Base-by-base conservation (phyloP, 306 rosid species). In the Casuarina glauca region DNA sequence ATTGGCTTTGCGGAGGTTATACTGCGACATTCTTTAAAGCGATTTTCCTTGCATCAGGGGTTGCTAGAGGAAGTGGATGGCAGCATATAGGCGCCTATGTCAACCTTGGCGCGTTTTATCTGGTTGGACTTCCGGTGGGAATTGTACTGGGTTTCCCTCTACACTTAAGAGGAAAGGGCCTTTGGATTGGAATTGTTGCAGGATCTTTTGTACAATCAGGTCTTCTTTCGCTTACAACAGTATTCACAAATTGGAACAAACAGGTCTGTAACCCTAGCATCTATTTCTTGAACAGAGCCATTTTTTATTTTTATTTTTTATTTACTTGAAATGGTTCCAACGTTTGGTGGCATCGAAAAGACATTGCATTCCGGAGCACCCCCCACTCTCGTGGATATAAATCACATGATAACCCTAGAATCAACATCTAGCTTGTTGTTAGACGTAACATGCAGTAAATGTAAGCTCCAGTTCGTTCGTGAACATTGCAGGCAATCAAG, bases 61-160 rank as follows among this genome's bases (percentile, higher is more conserved):
- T 88, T 75, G 88, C 86, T 0, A 83, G 91, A 83, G 92, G 92
- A 38, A 72, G 78, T 46, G 92, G 95, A 44, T 78, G 88, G 91
- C 92, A 85, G 44, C 66, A 70, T 15, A 8, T 85, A 19, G 91
- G 88, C 3, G 89, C 89, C 3, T 76, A 69, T 68, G 86, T 78
- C 3, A 90, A 90, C 78, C 84, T 90, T 58, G 86, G 82, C 15
- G 83, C 92, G 32, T 90, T 81, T 79, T 90, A 88, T 76, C n/a
- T 36, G 5, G 79, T 86, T 19, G 95, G 91, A 64, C 80, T 88
- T 36, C 92, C 92, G 1, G 52, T 86, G 53, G 87, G 81, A 43
- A 46, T 45, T 2, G 73, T 76, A 9, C 76, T 86, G 1, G 90
- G 83, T n/a, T 88, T 88, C 78, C 60, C 64, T 9, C 17, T 81